A percentile compares a stretch with the other conserved stretches of the same genome.
Evolutionary conservation across 1,139 yeast species (phyloP).

Genomic region (Yarrowia galli): DNA sequence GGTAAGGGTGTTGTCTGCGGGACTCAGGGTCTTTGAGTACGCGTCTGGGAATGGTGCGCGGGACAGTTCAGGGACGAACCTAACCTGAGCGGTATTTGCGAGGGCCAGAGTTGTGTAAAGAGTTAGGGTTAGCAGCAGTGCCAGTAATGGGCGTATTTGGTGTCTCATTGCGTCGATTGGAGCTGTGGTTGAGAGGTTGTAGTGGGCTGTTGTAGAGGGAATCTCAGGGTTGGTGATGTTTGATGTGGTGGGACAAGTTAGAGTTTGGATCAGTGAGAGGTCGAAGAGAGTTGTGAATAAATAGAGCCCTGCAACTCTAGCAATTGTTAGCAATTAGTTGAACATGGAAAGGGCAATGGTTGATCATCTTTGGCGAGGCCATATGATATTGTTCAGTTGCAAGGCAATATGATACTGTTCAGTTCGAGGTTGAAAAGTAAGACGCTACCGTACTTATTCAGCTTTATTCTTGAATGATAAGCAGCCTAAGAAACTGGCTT

Average conservation of each 20-base stretch:
- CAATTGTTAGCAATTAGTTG: too few species aligned
- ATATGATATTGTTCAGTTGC: too few species aligned
- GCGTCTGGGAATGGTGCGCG: not conserved
- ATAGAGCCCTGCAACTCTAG: too few species aligned
- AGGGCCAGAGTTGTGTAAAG: constrained; percentile 11
- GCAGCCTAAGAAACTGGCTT: too few species aligned
- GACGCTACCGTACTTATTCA: too few species aligned
- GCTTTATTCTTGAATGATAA: too few species aligned
- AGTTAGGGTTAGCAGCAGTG: not conserved
- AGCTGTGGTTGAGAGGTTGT: not conserved
- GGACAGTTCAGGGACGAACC: constrained; percentile 6
- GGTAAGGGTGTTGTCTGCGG: not conserved
- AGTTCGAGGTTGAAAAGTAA: too few species aligned
- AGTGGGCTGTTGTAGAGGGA: not conserved
- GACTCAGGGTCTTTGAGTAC: not conserved
- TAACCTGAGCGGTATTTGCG: constrained; percentile 23
- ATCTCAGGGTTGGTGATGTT: constrained; percentile 7
- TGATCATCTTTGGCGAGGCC: too few species aligned
- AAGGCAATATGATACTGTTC: too few species aligned
- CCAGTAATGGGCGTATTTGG: not conserved
- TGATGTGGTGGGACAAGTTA: not conserved
- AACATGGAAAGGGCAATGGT: too few species aligned
- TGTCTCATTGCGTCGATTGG: not conserved
- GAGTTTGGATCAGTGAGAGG: too few species aligned
- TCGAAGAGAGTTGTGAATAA: too few species aligned